Percentiles rank a stretch among this genome's conserved stretches.
These are phyloP conservation scores for Byssochlamys sp. DNA, from an alignment of 2,329 filamentous ascomycete genomes.

Conservation along the genomic window DNA sequence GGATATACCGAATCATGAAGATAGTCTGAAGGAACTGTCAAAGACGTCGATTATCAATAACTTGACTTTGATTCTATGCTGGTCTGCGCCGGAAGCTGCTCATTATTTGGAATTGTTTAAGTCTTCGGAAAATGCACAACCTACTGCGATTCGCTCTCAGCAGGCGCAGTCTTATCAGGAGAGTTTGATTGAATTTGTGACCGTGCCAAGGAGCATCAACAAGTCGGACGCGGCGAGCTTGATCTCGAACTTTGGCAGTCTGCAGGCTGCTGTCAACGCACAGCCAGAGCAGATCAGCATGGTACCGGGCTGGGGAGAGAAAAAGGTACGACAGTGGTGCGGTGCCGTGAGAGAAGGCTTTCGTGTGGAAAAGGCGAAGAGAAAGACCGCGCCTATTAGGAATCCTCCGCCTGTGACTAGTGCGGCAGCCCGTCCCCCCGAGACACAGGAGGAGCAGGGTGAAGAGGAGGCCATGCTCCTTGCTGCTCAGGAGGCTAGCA, in stretches of 20 bases:
- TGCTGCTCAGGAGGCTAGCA: constrained; percentile 17
- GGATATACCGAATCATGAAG: constrained; percentile 90
- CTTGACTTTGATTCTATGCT: constrained; percentile 82
- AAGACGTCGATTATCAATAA: constrained; percentile 91
- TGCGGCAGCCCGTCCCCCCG: constrained; percentile 9
- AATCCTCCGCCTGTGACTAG: constrained; percentile 6
- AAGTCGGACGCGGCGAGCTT: constrained; percentile 87
- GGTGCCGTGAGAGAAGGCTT: constrained; percentile 77
- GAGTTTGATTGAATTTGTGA: constrained; percentile 83
- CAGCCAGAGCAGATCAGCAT: constrained; percentile 72
- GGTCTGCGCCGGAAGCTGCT: constrained; percentile 86
- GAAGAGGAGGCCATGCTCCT: constrained; percentile 41
- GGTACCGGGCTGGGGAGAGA: constrained; percentile 88
- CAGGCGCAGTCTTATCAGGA: constrained; percentile 78
- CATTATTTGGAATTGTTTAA: constrained; percentile 94
- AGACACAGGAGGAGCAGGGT: constrained; percentile 23
- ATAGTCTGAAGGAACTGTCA: constrained; percentile 75
- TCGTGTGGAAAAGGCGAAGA: constrained; percentile 61
- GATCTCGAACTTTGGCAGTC: constrained; percentile 82
- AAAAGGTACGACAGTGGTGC: constrained; percentile 83
- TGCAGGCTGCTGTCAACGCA: constrained; percentile 79
- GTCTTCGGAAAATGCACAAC: constrained; percentile 78
- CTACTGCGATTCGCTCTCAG: constrained; percentile 71
- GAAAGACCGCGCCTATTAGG: constrained; percentile 30
- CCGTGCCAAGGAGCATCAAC: constrained; percentile 78